Conservation (phyloP, 192 early-diverging fungal genomes). For the Spinellus fusiger region DNA sequence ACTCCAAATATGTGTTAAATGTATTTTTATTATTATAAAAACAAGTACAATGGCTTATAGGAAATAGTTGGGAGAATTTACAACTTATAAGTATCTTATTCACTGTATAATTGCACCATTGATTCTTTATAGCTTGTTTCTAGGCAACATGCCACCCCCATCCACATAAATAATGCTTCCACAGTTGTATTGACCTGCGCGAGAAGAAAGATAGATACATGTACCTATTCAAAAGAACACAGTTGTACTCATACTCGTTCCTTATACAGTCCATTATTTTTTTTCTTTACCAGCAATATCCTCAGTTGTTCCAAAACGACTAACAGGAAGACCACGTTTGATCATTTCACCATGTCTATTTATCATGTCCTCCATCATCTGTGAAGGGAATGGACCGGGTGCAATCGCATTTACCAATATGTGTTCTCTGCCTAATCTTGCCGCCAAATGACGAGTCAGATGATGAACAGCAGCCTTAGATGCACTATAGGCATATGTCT, state of each 20-base stretch:
- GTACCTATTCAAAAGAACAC: too few relatives aligned
- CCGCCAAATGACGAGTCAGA: conserved; percentile 58
- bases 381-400: conserved; percentile 66
- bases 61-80: too few relatives aligned
- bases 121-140: too few relatives aligned
- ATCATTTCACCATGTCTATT: conserved; percentile 47
- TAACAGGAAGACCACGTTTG: conserved; percentile 50
- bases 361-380: conserved; percentile 69
- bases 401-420: conserved; percentile 68
- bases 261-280: too few relatives aligned
- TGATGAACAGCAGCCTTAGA: conserved; percentile 80
- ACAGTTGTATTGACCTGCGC: conserved; percentile 63
- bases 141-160: too few relatives aligned
- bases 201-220: conserved; percentile 71
- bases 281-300: conserved; percentile 92
- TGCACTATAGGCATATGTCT: conserved; percentile 68
- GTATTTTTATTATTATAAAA: too few relatives aligned
- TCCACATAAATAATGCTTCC: conserved; percentile 27
- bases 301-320: conserved; percentile 71
- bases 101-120: too few relatives aligned
- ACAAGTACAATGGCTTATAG: too few relatives aligned
- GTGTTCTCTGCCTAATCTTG: conserved; percentile 47
- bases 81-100: too few relatives aligned
- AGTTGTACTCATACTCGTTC: too few relatives aligned
- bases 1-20: too few relatives aligned